Conservation (phyloP, 2,329 filamentous ascomycete genomes). For the Trichoderma koningii region DNA sequence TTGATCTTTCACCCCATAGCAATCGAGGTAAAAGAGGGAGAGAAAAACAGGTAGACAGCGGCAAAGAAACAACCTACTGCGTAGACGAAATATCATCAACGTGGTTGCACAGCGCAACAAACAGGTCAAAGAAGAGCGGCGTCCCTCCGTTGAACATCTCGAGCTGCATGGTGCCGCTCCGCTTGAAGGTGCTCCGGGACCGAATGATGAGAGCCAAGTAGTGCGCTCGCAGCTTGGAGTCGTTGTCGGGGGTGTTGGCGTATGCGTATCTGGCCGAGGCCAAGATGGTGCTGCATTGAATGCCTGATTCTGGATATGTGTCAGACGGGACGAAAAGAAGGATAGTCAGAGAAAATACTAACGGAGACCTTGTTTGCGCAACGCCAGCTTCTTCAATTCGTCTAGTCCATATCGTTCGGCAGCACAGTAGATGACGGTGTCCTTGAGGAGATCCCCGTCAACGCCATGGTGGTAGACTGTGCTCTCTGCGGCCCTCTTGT, state of each 20-base stretch:
- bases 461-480: slow-evolving; percentile 69
- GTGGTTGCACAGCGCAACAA: slow-evolving; percentile 90
- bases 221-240: slow-evolving; percentile 88
- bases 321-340: slow-evolving; percentile 2
- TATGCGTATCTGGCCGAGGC: slow-evolving; percentile 89
- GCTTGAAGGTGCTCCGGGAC: slow-evolving; percentile 83
- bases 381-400: slow-evolving; percentile 78
- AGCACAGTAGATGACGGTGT: slow-evolving; percentile 88
- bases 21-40: neutral
- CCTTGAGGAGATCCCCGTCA: slow-evolving; percentile 73
- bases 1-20: neutral
- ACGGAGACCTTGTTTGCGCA: slow-evolving; percentile 88
- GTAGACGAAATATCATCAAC: slow-evolving; percentile 68
- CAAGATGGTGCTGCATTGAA: slow-evolving; percentile 82
- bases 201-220: slow-evolving; percentile 92
- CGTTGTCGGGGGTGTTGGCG: slow-evolving; percentile 81
- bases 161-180: slow-evolving; percentile 91
- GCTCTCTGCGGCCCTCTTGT: slow-evolving; percentile 55
- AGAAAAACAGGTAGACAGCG: neutral
- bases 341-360: slow-evolving; percentile 37
- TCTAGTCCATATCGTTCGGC: slow-evolving; percentile 82
- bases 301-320: slow-evolving; percentile 62
- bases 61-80: slow-evolving; percentile 48
- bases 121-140: slow-evolving; percentile 87
- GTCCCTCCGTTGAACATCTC: slow-evolving; percentile 88